Conservation (phyloP, 768 basidiomycete species). For the Agrocybe praecox region DNA sequence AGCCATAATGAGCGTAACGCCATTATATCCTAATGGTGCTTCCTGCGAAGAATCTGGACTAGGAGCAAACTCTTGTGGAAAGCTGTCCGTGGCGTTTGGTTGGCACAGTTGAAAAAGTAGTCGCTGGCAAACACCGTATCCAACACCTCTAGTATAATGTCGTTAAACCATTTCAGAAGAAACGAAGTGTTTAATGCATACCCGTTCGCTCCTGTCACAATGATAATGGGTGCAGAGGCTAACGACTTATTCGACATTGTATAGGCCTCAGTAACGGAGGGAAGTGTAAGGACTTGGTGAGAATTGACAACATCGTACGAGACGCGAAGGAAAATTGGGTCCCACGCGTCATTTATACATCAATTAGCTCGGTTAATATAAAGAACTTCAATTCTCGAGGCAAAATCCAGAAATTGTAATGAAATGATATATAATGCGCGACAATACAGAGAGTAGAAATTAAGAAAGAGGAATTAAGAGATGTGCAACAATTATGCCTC, state of each 20-base stretch:
- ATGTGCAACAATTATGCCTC: conserved; percentile 30
- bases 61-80: conserved; percentile 43
- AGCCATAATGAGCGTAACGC: conserved; percentile 78
- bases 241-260: conserved; percentile 11
- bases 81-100: conserved; percentile 49
- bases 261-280: not conserved
- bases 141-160: conserved; percentile 66
- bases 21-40: conserved; percentile 37
- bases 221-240: conserved; percentile 45
- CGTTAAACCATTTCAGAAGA: not conserved
- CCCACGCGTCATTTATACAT: not conserved
- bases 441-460: conserved; percentile 21
- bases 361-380: not conserved
- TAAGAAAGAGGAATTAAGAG: conserved; percentile 14
- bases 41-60: conserved; percentile 19
- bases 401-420: not conserved
- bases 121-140: conserved; percentile 82
- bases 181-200: conserved; percentile 27
- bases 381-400: too few relatives aligned
- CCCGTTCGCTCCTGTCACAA: conserved; percentile 77
- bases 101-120: conserved; percentile 70
- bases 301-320: conserved; percentile 12
- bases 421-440: not conserved
- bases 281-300: not conserved
- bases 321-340: not conserved